Evolutionary conservation across 495 filamentous ascomycete genomes (phyloP), one percentile per base, ranked within the genome.

Genomic region (Neurospora tetrasperma): DNA sequence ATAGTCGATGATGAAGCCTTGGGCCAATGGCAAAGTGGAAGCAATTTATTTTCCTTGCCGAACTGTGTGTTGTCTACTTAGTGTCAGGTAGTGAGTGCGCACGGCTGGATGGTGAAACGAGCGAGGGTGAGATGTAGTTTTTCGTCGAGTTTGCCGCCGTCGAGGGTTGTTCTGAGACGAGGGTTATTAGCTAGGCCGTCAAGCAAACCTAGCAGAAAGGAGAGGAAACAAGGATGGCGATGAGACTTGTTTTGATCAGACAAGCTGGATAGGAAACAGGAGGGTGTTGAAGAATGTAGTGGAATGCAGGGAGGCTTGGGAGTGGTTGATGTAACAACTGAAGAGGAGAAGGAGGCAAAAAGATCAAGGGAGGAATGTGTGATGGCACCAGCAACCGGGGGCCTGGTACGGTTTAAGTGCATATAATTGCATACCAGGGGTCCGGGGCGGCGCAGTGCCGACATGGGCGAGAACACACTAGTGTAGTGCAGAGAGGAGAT

Each of bases 81-180:
- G 11, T 59, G 48, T 14, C 46, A 54, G 46, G 20, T 54, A 20
- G 46, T 54, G 46, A 27, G 20, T 23, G 20, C n/a, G 10, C 20
- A 54, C 20, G 46, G 46, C 46, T 35, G 54, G 27, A 4, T 31
- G 14, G 35, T 66, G 35, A 27, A 66, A 66, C 54, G 54, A 66
- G 54, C 8, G 54, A 2, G 54, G 54, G 54, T 66, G 54, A 66
- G 27, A 66, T 66, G 14, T 66, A 66, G 54, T 66, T 66, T 66
- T 27, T 66, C 54, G 54, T 66, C 54, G 27, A 66, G 54, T 66
- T 66, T 66, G 54, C 35, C 54, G 54, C 12, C 54, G 54, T 31
- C 27, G 54, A 66, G 54, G 54, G 54, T 66, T 66, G 54, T 66
- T 66, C 54, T 66, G 54, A 66, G 54, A 66, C 54, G 54, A 66